Conservation (phyloP, 345 rosid genomes). For the Lepidium aucheri region DNA sequence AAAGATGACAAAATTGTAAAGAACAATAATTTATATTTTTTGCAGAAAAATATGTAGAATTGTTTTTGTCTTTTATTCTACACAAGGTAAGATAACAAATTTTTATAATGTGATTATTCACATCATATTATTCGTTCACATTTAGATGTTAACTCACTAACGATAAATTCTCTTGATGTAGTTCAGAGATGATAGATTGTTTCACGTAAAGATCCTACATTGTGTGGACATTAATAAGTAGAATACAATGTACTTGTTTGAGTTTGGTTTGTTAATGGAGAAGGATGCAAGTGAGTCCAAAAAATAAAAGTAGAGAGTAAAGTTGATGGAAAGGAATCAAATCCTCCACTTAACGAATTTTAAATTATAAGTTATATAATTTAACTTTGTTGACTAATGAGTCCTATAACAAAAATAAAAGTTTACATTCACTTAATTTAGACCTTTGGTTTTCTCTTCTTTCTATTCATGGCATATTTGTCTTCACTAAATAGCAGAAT, state of each 20-base stretch:
- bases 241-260: neutral
- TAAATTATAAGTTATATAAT: conserved; percentile 3
- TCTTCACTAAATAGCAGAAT: conserved; percentile 10
- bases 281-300: conserved; percentile 28
- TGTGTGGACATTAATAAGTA: neutral
- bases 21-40: too few species aligned
- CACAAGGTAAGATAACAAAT: neutral
- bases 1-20: too few species aligned
- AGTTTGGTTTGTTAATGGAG: conserved; percentile 26
- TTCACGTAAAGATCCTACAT: neutral
- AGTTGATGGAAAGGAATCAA: conserved; percentile 27
- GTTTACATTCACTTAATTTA: conserved; percentile 25
- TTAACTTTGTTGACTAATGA: conserved; percentile 18
- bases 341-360: conserved; percentile 22
- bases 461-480: conserved; percentile 12
- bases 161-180: neutral
- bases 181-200: neutral
- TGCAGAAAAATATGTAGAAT: neutral
- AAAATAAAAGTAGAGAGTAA: conserved; percentile 2
- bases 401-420: neutral
- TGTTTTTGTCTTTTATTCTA: conserved; percentile 11
- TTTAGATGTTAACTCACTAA: neutral
- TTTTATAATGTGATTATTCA: neutral
- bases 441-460: conserved; percentile 15
- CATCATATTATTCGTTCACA: conserved; percentile 5